A percentile compares a stretch with the other conserved stretches of the same genome.
Conservation (phyloP, 2,329 filamentous ascomycete genomes). For the Penicillium sp. region DNA sequence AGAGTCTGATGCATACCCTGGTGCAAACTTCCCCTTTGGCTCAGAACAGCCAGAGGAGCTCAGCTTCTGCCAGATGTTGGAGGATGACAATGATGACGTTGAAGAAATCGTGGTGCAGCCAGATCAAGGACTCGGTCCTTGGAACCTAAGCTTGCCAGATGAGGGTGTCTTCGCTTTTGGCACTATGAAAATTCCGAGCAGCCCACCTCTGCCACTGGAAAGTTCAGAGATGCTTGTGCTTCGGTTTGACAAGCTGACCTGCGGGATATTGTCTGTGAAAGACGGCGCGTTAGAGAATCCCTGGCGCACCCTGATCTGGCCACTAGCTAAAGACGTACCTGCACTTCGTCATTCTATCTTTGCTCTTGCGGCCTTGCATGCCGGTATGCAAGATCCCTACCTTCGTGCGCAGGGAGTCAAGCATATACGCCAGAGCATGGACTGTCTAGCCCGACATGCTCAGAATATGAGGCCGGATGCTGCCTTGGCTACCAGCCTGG, state of each 20-base stretch:
- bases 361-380: constrained; percentile 67
- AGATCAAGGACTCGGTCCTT: constrained; percentile 31
- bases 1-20: background rate
- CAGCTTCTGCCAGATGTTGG: constrained; percentile 34
- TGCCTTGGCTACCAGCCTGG: constrained; percentile 66
- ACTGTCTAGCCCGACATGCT: constrained; percentile 57
- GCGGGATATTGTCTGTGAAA: constrained; percentile 67
- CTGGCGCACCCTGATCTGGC: constrained; percentile 69
- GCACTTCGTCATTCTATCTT: constrained; percentile 66
- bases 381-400: constrained; percentile 54
- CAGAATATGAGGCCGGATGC: constrained; percentile 61
- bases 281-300: constrained; percentile 67
- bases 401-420: constrained; percentile 62
- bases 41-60: constrained; percentile 18
- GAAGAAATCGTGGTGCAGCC: constrained; percentile 53
- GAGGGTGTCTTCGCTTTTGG: constrained; percentile 37
- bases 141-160: constrained; percentile 39
- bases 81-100: constrained; percentile 47
- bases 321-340: constrained; percentile 60
- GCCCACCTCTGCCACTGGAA: constrained; percentile 49
- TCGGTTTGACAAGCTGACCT: constrained; percentile 63
- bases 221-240: constrained; percentile 61
- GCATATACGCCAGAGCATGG: constrained; percentile 64
- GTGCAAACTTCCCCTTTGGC: background rate
- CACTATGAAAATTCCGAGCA: constrained; percentile 40